phyloP scores from a whole-genome alignment of 2,329 filamentous ascomycete genomes.

The Orbilia brochopaga region DNA sequence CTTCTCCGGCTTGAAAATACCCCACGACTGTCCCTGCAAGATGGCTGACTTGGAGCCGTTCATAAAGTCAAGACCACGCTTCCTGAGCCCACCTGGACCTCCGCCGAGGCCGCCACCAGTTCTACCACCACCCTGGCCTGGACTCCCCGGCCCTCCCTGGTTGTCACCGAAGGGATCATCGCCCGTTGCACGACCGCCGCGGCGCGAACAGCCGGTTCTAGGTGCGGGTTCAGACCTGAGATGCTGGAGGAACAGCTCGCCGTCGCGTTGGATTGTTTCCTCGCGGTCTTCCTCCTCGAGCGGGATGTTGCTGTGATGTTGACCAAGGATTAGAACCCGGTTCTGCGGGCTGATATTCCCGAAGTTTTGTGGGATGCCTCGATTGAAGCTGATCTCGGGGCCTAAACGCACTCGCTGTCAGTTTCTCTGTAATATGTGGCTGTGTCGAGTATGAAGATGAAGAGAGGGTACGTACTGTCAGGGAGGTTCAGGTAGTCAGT shows the following conservation, averaged over 20 bases:
- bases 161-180: background rate
- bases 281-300: constrained; percentile 27
- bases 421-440: too few relatives aligned
- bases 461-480: too few relatives aligned
- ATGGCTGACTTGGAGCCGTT: background rate
- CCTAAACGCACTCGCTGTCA: background rate
- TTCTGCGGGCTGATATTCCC: constrained; percentile 7
- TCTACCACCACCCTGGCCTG: too few relatives aligned
- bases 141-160: background rate
- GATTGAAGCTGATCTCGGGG: background rate
- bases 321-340: constrained; percentile 6
- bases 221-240: constrained; percentile 1
- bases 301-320: constrained; percentile 11
- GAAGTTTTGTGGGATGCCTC: background rate
- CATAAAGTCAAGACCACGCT: background rate
- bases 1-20: constrained; percentile 29
- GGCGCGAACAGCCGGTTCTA: constrained; percentile 2
- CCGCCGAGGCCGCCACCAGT: too few relatives aligned
- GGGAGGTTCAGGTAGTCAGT: background rate
- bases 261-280: constrained; percentile 18
- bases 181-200: background rate
- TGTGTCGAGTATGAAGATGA: too few relatives aligned
- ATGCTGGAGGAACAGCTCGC: constrained; percentile 11
- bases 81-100: background rate
- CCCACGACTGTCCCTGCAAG: constrained; percentile 27